Base-by-base conservation (phyloP, 441 rosid genomes). In the Erysimum cheiri region DNA sequence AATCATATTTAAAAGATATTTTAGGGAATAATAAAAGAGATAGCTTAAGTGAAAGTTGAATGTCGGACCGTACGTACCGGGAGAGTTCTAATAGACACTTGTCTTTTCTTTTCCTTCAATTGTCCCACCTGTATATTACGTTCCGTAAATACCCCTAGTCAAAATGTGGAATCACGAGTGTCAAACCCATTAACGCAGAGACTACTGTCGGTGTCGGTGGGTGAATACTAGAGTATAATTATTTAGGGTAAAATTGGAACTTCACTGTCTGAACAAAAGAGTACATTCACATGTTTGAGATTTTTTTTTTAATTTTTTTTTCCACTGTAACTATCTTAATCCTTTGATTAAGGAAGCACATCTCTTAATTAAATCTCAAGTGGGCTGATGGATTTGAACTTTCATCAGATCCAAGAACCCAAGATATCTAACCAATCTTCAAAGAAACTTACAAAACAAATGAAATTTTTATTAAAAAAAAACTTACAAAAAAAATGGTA, bases 121-220 rank as follows among this genome's bases (percentile, higher is more conserved):
- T 5, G 4, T 3, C 55, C 13, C 32, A 4, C 40, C 64, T n/a
- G 40, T 24, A 29, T 26, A 40, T 41, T 13, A 53, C 13, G 8
- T 67, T 64, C 65, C 83, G 1, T 1, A 13, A 40, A 57, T 73
- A 65, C 65, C 87, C 80, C 52, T 58, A 2, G 40, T 76, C 75
- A 49, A 28, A 9, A 1, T n/a, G 14, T 17, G 36, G 11, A 75
- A 64, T 77, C 33, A 67, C 85, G 43, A 63, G 81, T n/a, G n/a
- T 80, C 80, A 82, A 80, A 68, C 77, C 75, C 69, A 31, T 7
- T 1, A 14, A 29, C 11, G 29, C 32, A n/a, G n/a, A 35, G 72
- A 56, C 76, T 26, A 29, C 41, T 69, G 78, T 80, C 78, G 77
- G 82, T 77, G 80, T 74, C 78, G 85, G 73, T 77, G 76, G 63